Base-by-base conservation (phyloP, 1,284 basidiomycete species). In the Leucoagaricus sp. region DNA sequence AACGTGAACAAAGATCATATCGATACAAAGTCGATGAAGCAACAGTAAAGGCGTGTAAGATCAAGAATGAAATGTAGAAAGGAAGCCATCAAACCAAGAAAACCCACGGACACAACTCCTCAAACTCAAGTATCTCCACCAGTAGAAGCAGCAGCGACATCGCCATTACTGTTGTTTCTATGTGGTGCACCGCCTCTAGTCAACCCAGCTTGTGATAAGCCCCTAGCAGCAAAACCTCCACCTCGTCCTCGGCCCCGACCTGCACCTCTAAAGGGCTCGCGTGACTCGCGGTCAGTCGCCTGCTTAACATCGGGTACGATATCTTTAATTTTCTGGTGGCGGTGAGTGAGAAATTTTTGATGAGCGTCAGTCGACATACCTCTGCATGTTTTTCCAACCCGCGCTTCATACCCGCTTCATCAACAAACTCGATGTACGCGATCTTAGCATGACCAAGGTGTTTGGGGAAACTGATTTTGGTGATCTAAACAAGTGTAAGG, bases 371-470 rank as follows among this genome's bases (percentile, higher is more conserved):
- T 72, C 17, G 36, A 38, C 78, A 58, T 62, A 91, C 91, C 69
- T 86, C 85, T 13, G 78, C 81, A 64, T 89, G 85, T 63, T 85
- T 86, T 60, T 84, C 85, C 23, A 95, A 72, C 1, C 86, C 93
- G 23, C 77, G 80, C 65, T 84, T 88, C 89, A 94, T 91, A 21
- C 85, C 79, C 46, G 87, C 88, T 66, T 94, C 92, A 64, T 89
- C 89, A 6, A 83, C 87, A 70, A 95, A 96, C 69, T 96, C 94
- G 58, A 95, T 84, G 65, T 94, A 96, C 1, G 85, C 90, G 57
- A 90, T 76, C 63, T 77, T 86, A 63, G 76, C 75, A 56, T 82
- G 81, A 25, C 81, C 80, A 5, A 73, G 64, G 59, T 71, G 76
- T n/a, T 75, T 68, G 1, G 89, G 89, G 61, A 91, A 82, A 64